phyloP scores from a whole-genome alignment of 2,329 filamentous ascomycete genomes.

The Pseudocercospora fijiensis region DNA sequence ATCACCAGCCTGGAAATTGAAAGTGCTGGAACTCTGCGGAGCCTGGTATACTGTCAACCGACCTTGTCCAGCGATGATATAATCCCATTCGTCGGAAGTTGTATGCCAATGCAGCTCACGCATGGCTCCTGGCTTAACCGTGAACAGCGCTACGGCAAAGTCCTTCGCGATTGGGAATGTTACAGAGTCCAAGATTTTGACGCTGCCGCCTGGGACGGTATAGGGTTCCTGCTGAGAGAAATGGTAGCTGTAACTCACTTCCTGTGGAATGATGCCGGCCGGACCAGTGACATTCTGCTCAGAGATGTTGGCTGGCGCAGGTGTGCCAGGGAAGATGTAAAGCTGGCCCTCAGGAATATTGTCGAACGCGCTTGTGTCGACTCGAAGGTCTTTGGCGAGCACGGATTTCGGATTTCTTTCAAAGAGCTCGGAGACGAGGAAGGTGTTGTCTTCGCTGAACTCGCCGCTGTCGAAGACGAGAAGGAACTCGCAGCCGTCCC shows the following conservation, averaged over 20 bases:
- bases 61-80: slow-evolving; percentile 57
- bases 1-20: slow-evolving; percentile 60
- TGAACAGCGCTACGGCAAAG: slow-evolving; percentile 59
- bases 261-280: slow-evolving; percentile 27
- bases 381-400: slow-evolving; percentile 46
- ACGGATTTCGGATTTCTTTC: slow-evolving; percentile 39
- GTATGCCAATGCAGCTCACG: slow-evolving; percentile 66
- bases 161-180: slow-evolving; percentile 58
- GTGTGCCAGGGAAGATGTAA: slow-evolving; percentile 47
- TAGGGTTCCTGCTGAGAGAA: slow-evolving; percentile 52
- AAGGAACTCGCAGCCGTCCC: slow-evolving; percentile 58
- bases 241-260: slow-evolving; percentile 43
- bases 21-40: slow-evolving; percentile 53
- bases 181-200: slow-evolving; percentile 59
- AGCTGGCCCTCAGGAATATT: slow-evolving; percentile 42
- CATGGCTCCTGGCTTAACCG: slow-evolving; percentile 62
- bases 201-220: slow-evolving; percentile 54
- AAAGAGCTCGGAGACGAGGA: slow-evolving; percentile 51
- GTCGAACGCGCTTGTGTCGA: slow-evolving; percentile 40
- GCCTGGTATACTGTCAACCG: slow-evolving; percentile 58
- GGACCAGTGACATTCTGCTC: slow-evolving; percentile 48
- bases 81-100: slow-evolving; percentile 60
- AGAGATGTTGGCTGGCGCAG: slow-evolving; percentile 39
- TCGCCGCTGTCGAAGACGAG: slow-evolving; percentile 60
- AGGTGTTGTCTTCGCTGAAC: slow-evolving; percentile 61